phyloP scores from a whole-genome alignment of 202 grass and related monocot species.

The Digitaria exilis region DNA sequence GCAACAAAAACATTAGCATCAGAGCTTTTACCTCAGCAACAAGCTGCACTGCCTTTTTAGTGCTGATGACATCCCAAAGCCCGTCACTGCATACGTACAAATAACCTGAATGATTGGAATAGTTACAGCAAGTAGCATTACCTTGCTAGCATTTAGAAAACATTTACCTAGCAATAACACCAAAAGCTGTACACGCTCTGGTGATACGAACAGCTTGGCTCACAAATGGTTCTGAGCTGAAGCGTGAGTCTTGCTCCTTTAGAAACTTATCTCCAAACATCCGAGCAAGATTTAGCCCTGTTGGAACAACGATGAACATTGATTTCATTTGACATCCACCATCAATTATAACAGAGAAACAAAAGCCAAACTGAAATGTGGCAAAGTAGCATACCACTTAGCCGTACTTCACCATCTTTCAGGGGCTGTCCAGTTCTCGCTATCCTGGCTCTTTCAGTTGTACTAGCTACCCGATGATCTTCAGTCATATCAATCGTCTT shows the following conservation, averaged over 20 bases:
- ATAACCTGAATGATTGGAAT: background rate
- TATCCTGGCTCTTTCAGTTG: conserved; percentile 67
- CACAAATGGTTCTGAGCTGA: conserved; percentile 85
- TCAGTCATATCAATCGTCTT: conserved; percentile 67
- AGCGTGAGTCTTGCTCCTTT: conserved; percentile 78
- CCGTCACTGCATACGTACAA: conserved; percentile 61
- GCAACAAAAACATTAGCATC: background rate
- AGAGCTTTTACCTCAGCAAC: conserved; percentile 56
- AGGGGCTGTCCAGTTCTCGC: conserved; percentile 64
- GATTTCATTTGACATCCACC: background rate
- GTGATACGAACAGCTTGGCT: conserved; percentile 64
- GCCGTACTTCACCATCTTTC: conserved; percentile 75
- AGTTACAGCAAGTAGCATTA: conserved; percentile 7
- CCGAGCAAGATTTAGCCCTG: conserved; percentile 85
- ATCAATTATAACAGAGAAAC: background rate
- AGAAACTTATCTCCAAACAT: conserved; percentile 91
- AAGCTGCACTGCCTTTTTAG: conserved; percentile 64
- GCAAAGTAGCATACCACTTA: conserved; percentile 48
- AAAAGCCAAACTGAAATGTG: background rate
- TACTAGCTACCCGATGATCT: conserved; percentile 83
- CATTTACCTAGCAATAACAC: conserved; percentile 80
- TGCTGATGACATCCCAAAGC: conserved; percentile 84
- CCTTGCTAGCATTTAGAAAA: background rate
- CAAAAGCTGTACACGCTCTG: conserved; percentile 66
- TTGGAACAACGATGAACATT: conserved; percentile 1